Evolutionary conservation across 768 basidiomycete species (phyloP), one percentile per base, ranked within the genome.

Genomic region (Macrolepiota albuminosa): DNA sequence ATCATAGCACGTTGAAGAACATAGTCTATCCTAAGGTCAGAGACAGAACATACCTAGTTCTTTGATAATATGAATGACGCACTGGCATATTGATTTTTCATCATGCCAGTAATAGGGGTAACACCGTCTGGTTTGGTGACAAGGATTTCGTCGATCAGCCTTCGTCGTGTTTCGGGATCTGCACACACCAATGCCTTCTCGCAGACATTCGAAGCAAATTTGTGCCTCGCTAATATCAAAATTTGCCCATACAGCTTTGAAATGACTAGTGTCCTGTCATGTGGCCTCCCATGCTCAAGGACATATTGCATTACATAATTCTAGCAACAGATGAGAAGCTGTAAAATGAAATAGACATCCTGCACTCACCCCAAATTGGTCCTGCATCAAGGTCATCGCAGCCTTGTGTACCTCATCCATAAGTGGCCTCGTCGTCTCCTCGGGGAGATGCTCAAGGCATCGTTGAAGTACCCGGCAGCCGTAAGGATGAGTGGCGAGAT

Each of bases 221-320:
- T 96, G 71, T 93, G 93, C 55, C 86, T 83, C 1, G 93, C 83
- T 81, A 95, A 85, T 61, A 79, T 77, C 46, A 95, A 71, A 71
- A 98, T 81, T 67, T 91, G 87, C 3, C 92, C 92, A 9, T 80
- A 83, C 54, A 98, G 79, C 64, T 85, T 84, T 14, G 76, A 72
- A 57, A 94, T 78, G 40, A 97, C 82, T 57, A 81, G 74, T 3
- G 78, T 76, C 54, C 83, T 83, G 69, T 98, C 95, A 13, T 84
- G 79, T 0, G 79, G 78, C 58, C 79, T 78, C 6, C 95, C 94
- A 64, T 89, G 81, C 68, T 93, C 90, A 36, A 98, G 82, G 58
- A 98, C 82, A 69, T 91, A 96, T 72, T 98, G 96, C 51, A 97
- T 84, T 37, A 98, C 96, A 73, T 97, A 98, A 69, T 96, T 94